Conservation (phyloP, 768 basidiomycete genomes). For the Boletellus ananiceps region DNA sequence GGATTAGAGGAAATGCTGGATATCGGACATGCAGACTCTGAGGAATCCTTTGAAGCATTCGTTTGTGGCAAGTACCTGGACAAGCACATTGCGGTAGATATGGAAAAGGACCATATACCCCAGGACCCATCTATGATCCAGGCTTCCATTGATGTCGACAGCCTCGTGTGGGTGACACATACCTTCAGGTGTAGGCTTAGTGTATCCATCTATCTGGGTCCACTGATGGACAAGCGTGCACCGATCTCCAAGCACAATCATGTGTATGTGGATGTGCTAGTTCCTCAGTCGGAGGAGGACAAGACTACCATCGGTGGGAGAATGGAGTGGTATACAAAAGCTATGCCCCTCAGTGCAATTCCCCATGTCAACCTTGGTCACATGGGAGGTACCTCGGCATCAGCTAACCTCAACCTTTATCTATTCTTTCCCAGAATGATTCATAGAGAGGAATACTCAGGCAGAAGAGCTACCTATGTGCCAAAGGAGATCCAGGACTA, state of each 20-base stretch:
- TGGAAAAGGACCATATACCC: not conserved
- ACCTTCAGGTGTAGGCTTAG: not conserved
- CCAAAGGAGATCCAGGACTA: constrained; percentile 8
- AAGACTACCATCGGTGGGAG: not conserved
- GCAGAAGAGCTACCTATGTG: not conserved
- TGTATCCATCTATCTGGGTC: constrained; percentile 4
- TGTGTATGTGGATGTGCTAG: constrained; percentile 10
- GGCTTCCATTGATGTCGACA: constrained; percentile 15
- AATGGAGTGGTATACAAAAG: constrained; percentile 11
- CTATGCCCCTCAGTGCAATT: not conserved
- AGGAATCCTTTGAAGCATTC: not conserved
- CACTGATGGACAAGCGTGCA: not conserved
- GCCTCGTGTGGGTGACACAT: constrained; percentile 17
- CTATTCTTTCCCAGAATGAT: constrained; percentile 15
- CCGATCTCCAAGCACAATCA: constrained; percentile 17
- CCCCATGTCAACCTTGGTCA: constrained; percentile 1
- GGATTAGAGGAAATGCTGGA: too few species aligned
- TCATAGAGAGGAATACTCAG: constrained; percentile 1
- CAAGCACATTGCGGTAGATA: constrained; percentile 5
- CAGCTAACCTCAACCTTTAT: constrained; percentile 5
- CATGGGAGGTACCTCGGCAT: not conserved
- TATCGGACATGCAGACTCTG: not conserved
- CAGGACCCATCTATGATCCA: not conserved
- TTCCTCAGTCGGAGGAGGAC: constrained; percentile 13
- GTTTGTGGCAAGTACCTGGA: constrained; percentile 1